A percentile compares a stretch with the other conserved stretches of the same genome.
phyloP scores from a whole-genome alignment of 2,329 filamentous ascomycete genomes.

The Colletotrichum godetiae region DNA sequence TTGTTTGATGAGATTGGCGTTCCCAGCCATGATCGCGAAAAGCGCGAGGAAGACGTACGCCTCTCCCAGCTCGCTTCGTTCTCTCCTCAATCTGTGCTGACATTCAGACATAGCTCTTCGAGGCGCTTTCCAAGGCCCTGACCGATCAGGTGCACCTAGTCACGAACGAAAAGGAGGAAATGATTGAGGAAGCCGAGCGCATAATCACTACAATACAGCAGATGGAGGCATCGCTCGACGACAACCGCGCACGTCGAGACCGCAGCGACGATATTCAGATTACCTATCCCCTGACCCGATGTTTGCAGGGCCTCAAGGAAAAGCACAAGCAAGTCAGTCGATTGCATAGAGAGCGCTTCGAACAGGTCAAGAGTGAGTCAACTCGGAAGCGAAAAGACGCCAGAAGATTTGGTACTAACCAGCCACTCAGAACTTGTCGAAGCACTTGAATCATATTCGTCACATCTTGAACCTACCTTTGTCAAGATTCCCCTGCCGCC shows the following conservation, averaged over 20 bases:
- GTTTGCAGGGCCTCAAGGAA: conserved; percentile 84
- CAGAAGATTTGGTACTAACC: conserved; percentile 21
- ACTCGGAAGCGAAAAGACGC: not conserved
- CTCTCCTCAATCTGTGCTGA: not conserved
- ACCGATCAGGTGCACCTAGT: conserved; percentile 90
- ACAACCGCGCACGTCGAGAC: conserved; percentile 73
- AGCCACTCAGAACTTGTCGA: conserved; percentile 80
- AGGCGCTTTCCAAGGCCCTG: conserved; percentile 89
- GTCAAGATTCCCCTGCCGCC: conserved; percentile 88
- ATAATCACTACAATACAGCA: conserved; percentile 89
- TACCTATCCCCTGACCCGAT: conserved; percentile 85
- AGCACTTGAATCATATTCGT: conserved; percentile 95
- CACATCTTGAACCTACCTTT: conserved; percentile 91
- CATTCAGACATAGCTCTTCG: conserved; percentile 76
- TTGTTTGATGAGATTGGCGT: conserved; percentile 98
- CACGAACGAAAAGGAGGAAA: conserved; percentile 86
- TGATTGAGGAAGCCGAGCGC: conserved; percentile 89
- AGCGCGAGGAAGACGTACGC: conserved; percentile 86
- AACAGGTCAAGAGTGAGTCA: conserved; percentile 89
- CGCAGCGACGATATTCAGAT: conserved; percentile 77
- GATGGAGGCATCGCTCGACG: conserved; percentile 92
- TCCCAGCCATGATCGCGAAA: conserved; percentile 90
- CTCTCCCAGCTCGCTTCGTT: not conserved
- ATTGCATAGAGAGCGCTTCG: conserved; percentile 89
- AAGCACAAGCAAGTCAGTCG: conserved; percentile 85